Evolutionary conservation across 2,329 filamentous ascomycete genomes (phyloP).

Genomic region (Pestalotiopsis sp.): DNA sequence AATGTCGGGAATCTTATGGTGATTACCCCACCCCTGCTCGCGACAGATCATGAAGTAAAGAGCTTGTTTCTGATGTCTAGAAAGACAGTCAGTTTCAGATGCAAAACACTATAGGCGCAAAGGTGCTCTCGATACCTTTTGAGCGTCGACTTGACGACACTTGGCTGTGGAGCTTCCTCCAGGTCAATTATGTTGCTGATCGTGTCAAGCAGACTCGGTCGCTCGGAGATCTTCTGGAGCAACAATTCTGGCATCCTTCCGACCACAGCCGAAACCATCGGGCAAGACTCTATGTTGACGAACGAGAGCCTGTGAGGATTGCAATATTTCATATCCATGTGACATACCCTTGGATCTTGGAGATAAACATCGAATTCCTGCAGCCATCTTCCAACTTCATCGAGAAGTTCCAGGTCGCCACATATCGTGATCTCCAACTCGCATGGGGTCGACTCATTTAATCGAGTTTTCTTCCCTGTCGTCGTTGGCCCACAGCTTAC

Average conservation of each 20-base stretch:
- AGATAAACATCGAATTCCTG: slow-evolving; percentile 31
- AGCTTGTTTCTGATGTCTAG: slow-evolving; percentile 45
- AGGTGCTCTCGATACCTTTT: neutral
- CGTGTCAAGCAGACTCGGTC: neutral
- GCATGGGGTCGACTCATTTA: neutral
- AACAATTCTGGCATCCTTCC: neutral
- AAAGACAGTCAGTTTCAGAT: neutral
- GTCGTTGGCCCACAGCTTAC: neutral
- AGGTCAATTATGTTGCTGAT: neutral
- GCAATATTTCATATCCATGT: slow-evolving; percentile 31
- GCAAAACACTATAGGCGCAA: fast-evolving
- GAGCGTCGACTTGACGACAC: neutral
- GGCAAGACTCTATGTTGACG: slow-evolving; percentile 12
- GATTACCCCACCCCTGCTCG: slow-evolving; percentile 39
- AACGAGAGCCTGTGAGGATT: slow-evolving; percentile 35
- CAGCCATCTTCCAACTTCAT: slow-evolving; percentile 34
- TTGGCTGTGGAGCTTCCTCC: neutral
- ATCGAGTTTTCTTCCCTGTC: neutral
- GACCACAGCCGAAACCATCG: slow-evolving; percentile 17
- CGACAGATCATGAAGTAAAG: slow-evolving; percentile 44
- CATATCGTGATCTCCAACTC: slow-evolving; percentile 32
- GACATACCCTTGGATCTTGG: slow-evolving; percentile 35
- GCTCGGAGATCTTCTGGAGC: neutral
- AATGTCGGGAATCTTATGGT: slow-evolving; percentile 29
- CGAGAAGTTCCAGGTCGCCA: slow-evolving; percentile 28